A percentile compares a stretch with the other conserved stretches of the same genome.
phyloP scores from a whole-genome alignment of 768 basidiomycete species.

The Pisolithus sp. region DNA sequence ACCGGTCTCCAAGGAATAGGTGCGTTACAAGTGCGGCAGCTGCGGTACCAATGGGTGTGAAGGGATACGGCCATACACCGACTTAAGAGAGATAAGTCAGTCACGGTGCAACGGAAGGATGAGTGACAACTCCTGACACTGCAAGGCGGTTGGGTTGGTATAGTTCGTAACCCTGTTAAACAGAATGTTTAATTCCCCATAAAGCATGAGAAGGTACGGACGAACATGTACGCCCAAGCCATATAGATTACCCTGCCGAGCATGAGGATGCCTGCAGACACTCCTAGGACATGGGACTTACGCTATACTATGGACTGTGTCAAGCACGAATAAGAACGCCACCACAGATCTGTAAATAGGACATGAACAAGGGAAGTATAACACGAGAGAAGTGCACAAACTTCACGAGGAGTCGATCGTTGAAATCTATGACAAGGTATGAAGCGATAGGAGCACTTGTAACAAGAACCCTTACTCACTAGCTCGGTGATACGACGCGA shows the following conservation, averaged over 20 bases:
- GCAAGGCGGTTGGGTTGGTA: background rate
- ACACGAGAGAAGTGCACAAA: background rate
- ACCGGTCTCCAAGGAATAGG: constrained; percentile 40
- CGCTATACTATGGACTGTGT: constrained; percentile 31
- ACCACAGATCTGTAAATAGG: constrained; percentile 24
- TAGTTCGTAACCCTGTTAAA: background rate
- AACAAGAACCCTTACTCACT: background rate
- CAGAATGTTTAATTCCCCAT: background rate
- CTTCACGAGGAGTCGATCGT: background rate
- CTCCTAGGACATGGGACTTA: background rate
- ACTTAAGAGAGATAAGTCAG: constrained; percentile 16
- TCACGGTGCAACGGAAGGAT: background rate
- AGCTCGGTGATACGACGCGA: constrained; percentile 29
- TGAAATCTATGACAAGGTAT: background rate
- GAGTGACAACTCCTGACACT: background rate
- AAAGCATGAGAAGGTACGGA: background rate
- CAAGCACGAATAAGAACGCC: constrained; percentile 26
- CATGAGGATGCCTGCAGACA: constrained; percentile 7
- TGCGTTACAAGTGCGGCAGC: constrained; percentile 42
- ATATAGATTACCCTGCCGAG: constrained; percentile 21
- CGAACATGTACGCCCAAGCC: constrained; percentile 30
- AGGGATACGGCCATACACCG: constrained; percentile 43
- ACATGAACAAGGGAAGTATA: background rate
- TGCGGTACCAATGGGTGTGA: constrained; percentile 41
- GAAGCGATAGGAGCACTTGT: background rate